Base-by-base conservation (phyloP, 1,284 basidiomycete species). In the Flammula alnicola region DNA sequence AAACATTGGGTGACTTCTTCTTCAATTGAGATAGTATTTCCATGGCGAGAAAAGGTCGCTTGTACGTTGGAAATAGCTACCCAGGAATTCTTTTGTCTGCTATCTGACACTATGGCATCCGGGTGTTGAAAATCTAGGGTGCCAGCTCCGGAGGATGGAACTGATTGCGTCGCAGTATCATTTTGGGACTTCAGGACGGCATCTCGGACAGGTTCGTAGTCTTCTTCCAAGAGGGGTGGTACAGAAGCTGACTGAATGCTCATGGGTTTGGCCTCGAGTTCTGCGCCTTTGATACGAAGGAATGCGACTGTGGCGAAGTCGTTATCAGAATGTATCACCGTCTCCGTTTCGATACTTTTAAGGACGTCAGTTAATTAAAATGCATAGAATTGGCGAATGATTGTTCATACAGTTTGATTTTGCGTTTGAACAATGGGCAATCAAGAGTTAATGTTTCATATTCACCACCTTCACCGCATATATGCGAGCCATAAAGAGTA, bases 391-490 rank as follows among this genome's bases (percentile, higher is more conserved):
- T 22, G 47, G 4, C 37, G n/a, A n/a, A 62, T 2, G 11, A 1
- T 27, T 19, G 4, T 36, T 11, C 86, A 62, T 59, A 91, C 88
- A 98, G 67, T 3, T 74, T 66, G 33, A 99, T 87, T 9, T 81
- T 77, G 39, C 79, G 77, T 58, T 90, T 91, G 79, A 97, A 99
- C 16, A 98, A 64, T 0, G 95, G 93, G 52, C 88, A 91, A 61
- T 98, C 93, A 16, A 96, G 73, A 1, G 96, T 97, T 48, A 98
- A 72, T 0, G 91, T 93, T 68, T 99, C 97, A 67, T 98, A 99
- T 73, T 99, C 97, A 1, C 97, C 97, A 2, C 97, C 97, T 72
- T 99, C 97, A 3, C 97, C 97, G 55, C 95, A 98, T 1, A 97
- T 82, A 68, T 99, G 97, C 0, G 91, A 87, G 0, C 95, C 95